Percentiles rank a stretch among this genome's conserved stretches.
Evolutionary conservation across 1,284 basidiomycete species (phyloP).

Genomic region (Prillingera fragicola): DNA sequence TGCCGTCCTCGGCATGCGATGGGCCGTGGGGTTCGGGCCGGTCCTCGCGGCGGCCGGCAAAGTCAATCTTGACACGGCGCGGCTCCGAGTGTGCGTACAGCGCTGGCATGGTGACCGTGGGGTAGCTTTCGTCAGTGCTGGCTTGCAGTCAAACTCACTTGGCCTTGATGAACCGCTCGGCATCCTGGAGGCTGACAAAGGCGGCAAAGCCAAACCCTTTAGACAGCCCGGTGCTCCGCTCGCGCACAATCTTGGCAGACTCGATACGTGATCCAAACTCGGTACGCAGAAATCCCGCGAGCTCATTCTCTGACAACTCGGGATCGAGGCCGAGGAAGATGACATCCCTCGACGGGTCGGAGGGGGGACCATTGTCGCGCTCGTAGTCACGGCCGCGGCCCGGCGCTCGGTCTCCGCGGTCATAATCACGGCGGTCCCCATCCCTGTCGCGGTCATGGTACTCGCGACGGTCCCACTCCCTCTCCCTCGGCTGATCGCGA

Average conservation of each 20-base stretch:
- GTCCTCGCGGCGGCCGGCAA: slow-evolving; percentile 52
- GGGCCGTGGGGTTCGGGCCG: slow-evolving; percentile 52
- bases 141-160: slow-evolving; percentile 46
- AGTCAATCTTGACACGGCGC: slow-evolving; percentile 82
- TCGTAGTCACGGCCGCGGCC: background rate
- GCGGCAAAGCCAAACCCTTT: slow-evolving; percentile 93
- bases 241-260: slow-evolving; percentile 73
- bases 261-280: slow-evolving; percentile 53
- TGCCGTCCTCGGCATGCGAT: too few relatives aligned
- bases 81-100: slow-evolving; percentile 43
- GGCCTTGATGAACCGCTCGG: slow-evolving; percentile 77
- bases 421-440: background rate
- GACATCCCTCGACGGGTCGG: slow-evolving; percentile 54
- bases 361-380: slow-evolving; percentile 12
- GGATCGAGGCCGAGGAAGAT: slow-evolving; percentile 86
- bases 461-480: background rate
- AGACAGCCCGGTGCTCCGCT: slow-evolving; percentile 81
- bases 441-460: background rate
- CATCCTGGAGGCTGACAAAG: slow-evolving; percentile 74
- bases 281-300: slow-evolving; percentile 60
- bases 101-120: slow-evolving; percentile 76
- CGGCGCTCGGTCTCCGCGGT: background rate
- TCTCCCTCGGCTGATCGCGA: background rate
- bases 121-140: slow-evolving; percentile 53
- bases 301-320: slow-evolving; percentile 82